A percentile compares a stretch with the other conserved stretches of the same genome.
Conservation (phyloP, 257 asterid genomes). For the Jacaranda copaia region DNA sequence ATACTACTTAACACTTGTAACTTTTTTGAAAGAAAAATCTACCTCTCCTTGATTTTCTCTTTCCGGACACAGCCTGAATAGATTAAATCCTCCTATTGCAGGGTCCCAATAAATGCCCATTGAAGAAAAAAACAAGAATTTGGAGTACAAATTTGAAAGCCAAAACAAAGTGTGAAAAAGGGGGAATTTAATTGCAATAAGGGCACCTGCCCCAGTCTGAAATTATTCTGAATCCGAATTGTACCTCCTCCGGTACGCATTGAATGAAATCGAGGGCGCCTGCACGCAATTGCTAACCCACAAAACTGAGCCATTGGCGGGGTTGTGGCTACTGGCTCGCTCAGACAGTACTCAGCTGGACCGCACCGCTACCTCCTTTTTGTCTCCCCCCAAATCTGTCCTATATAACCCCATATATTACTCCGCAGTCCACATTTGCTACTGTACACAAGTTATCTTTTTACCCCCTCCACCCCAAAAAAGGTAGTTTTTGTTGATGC, state of each 20-base stretch:
- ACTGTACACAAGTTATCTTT: background rate
- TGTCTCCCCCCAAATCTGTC: conserved; percentile 34
- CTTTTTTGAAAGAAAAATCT: too few relatives aligned
- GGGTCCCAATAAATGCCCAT: background rate
- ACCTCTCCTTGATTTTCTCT: too few relatives aligned
- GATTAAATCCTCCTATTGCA: background rate
- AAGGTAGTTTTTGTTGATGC: background rate
- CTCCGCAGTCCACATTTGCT: background rate
- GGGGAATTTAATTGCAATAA: conserved; percentile 14
- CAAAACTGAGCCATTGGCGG: conserved; percentile 31
- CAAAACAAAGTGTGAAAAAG: background rate
- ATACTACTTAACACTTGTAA: too few relatives aligned
- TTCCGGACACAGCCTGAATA: too few relatives aligned
- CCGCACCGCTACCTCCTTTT: conserved; percentile 33
- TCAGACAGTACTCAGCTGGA: conserved; percentile 21
- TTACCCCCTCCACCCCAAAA: background rate
- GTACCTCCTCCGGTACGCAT: conserved; percentile 22
- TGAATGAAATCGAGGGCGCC: conserved; percentile 30
- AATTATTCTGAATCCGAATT: conserved; percentile 10
- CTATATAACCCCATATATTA: background rate
- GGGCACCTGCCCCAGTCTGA: conserved; percentile 7
- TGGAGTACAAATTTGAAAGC: conserved; percentile 15
- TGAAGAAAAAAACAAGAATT: background rate
- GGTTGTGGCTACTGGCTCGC: background rate
- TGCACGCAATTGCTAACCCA: conserved; percentile 42